Percentiles rank a stretch among this genome's conserved stretches.
These are phyloP conservation scores for Microbotryomycetes sp. DNA, from an alignment of 1,284 basidiomycete species.

Conservation along the genomic window DNA sequence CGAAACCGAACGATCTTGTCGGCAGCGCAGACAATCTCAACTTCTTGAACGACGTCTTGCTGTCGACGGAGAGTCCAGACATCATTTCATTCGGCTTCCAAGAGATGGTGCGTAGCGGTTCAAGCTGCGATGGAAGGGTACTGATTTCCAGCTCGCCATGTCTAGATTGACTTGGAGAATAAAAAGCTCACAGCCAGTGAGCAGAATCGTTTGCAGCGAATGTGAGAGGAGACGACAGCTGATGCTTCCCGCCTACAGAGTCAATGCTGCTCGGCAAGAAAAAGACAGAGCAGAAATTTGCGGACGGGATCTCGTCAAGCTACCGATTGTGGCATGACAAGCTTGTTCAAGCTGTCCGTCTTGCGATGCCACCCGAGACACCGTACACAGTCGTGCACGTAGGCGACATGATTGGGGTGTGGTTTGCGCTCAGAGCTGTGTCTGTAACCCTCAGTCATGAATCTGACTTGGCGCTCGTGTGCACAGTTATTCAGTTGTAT, in stretches of 20 bases:
- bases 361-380: constrained; percentile 55
- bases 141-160: constrained; percentile 43
- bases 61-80: constrained; percentile 65
- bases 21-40: constrained; percentile 53
- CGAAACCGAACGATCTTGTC: constrained; percentile 66
- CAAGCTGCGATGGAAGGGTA: constrained; percentile 76
- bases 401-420: constrained; percentile 91
- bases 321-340: constrained; percentile 85
- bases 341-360: constrained; percentile 65
- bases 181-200: constrained; percentile 80
- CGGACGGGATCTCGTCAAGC: constrained; percentile 50
- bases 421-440: constrained; percentile 50
- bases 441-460: constrained; percentile 57
- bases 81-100: constrained; percentile 89
- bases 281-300: constrained; percentile 57
- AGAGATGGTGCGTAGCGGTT: constrained; percentile 71
- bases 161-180: constrained; percentile 79
- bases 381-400: constrained; percentile 78
- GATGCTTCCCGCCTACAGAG: constrained; percentile 46
- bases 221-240: background rate
- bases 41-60: constrained; percentile 66
- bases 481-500: constrained; percentile 70
- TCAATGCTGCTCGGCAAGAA: constrained; percentile 65
- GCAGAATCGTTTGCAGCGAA: constrained; percentile 66
- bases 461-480: constrained; percentile 62